phyloP scores from a whole-genome alignment of 495 filamentous ascomycete genomes.

The Aspergillus avenaceus region DNA sequence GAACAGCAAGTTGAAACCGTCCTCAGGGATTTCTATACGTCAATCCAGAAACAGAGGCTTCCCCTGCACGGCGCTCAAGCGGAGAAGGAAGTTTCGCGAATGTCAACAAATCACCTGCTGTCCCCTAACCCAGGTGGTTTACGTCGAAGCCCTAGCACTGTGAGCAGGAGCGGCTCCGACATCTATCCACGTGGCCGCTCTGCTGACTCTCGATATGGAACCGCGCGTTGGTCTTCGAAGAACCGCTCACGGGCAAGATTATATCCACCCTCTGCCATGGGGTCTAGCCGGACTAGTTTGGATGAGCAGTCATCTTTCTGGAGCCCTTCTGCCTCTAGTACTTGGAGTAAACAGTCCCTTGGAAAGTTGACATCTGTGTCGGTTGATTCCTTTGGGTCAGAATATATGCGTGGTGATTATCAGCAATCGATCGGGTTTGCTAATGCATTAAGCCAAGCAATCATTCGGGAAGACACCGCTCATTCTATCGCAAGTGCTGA shows the following conservation, averaged over 20 bases:
- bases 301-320: slow-evolving; percentile 88
- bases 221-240: slow-evolving; percentile 75
- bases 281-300: slow-evolving; percentile 89
- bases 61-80: slow-evolving; percentile 70
- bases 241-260: slow-evolving; percentile 78
- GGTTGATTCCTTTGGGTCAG: slow-evolving; percentile 78
- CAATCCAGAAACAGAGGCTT: slow-evolving; percentile 78
- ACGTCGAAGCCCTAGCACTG: slow-evolving; percentile 79
- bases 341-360: slow-evolving; percentile 92
- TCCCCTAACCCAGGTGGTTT: slow-evolving; percentile 52
- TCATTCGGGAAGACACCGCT: slow-evolving; percentile 84
- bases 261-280: slow-evolving; percentile 73
- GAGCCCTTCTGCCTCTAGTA: slow-evolving; percentile 84
- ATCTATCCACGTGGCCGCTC: slow-evolving; percentile 68
- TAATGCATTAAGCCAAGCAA: slow-evolving; percentile 93
- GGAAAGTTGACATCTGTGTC: slow-evolving; percentile 88
- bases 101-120: slow-evolving; percentile 44
- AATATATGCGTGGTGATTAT: slow-evolving; percentile 77
- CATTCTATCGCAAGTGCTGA: slow-evolving; percentile 48
- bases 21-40: slow-evolving; percentile 86
- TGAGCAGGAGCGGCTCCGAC: slow-evolving; percentile 85
- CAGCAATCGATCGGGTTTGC: slow-evolving; percentile 97
- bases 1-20: slow-evolving; percentile 85
- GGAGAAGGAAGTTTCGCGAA: slow-evolving; percentile 35
- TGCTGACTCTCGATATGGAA: slow-evolving; percentile 59